Base-by-base conservation (phyloP, 306 rosid genomes). In the Gastrolobium bilobum region DNA sequence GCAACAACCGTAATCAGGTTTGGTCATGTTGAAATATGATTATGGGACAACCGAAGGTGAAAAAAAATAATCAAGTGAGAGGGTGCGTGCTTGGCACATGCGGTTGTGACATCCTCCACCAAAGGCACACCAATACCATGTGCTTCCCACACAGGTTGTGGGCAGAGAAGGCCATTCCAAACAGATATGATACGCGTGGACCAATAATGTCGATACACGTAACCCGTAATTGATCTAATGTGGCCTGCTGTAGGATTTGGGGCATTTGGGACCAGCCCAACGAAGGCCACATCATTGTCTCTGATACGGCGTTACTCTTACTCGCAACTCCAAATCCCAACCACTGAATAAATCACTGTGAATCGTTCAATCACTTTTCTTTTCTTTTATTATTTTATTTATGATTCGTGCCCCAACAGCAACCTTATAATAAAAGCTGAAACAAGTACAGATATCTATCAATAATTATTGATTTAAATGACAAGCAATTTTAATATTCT, bases 291-390 rank as follows among this genome's bases (percentile, higher is more conserved):
- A 77, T 58, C 50, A 82, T 84, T 52, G 7, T 34, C 54, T 83
- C 52, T 77, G 52, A 81, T 73, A 81, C 80, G 62, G 82, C 76
- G 84, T 81, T 80, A 73, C 37, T 4, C 57, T 74, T 69, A 69
- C 71, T 57, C 79, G 77, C 60, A 46, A 2, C 74, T 10, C 14
- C 2, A 20, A 20, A 20, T 20, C 26, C 26, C 26, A 20, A 20
- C 26, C 26, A 20, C 26, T 20, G 26, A 20, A 20, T 20, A 7
- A 58, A 8, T 6, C 11, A 20, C 3, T 53, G 10, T 20, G 10
- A 33, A 53, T 7, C 0, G 35, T 35, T 26, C 43, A 1, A 6
- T 54, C 35, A n/a, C 7, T 50, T 7, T 3, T 51, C 14, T 48
- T 67, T 46, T n/a, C 3, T 26, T 11, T 10, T 26, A 11, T 2